These are phyloP conservation scores for Herpotrichia juniperi DNA, from an alignment of 2,329 filamentous ascomycete species.

Conservation along the genomic window DNA sequence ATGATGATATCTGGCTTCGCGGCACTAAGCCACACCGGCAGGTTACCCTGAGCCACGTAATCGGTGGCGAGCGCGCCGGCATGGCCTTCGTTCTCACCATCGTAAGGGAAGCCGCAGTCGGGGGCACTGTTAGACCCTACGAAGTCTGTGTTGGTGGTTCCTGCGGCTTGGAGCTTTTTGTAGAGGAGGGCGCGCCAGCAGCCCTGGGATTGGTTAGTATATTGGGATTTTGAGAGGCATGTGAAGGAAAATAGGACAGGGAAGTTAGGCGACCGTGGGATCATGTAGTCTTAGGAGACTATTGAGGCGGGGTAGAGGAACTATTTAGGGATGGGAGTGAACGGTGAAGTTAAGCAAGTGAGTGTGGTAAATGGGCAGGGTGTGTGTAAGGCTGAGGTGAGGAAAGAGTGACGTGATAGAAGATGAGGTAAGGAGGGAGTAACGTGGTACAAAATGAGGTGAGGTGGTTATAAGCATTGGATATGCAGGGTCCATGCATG, in stretches of 20 bases:
- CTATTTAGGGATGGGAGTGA: not conserved
- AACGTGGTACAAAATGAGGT: too few relatives aligned
- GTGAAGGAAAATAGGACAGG: not conserved
- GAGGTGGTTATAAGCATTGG: too few relatives aligned
- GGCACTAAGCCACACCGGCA: conserved; percentile 47
- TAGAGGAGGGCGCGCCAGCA: conserved; percentile 46
- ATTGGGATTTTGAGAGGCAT: not conserved
- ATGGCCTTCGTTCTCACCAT: conserved; percentile 55
- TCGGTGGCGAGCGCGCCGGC: conserved; percentile 49
- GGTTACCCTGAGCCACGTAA: conserved; percentile 41
- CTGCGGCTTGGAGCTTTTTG: conserved; percentile 29
- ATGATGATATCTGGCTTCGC: conserved; percentile 52
- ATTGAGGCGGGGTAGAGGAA: not conserved
- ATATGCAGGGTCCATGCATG: too few relatives aligned
- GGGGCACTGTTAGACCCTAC: conserved; percentile 41
- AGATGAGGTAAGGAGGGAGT: too few relatives aligned
- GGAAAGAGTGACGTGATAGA: too few relatives aligned
- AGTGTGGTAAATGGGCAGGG: too few relatives aligned
- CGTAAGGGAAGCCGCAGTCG: conserved; percentile 48
- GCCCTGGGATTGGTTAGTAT: conserved; percentile 22
- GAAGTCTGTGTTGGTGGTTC: conserved; percentile 39
- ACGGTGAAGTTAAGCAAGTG: not conserved
- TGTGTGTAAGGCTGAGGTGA: too few relatives aligned
- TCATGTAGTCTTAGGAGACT: not conserved
- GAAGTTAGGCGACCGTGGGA: not conserved